These are phyloP conservation scores for Coemansia sp. DNA, from an alignment of 192 early-diverging fungal genomes.

Conservation along the genomic window DNA sequence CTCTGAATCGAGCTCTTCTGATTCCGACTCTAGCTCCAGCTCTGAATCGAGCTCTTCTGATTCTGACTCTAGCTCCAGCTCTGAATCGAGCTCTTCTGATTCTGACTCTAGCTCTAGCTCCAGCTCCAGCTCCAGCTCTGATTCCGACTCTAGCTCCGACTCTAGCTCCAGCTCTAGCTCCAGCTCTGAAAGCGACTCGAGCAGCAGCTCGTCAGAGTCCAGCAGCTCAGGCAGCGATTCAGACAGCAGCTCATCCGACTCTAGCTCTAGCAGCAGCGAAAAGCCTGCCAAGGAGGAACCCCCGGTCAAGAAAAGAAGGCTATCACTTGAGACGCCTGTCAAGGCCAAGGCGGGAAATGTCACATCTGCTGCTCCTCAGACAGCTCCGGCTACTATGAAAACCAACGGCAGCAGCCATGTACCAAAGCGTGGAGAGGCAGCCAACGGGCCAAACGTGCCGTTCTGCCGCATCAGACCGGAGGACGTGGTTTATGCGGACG, in stretches of 20 bases:
- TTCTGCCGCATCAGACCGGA: constrained; percentile 84
- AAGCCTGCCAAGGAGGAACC: neutral
- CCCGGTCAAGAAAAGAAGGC: constrained; percentile 52
- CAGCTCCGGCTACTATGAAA: constrained; percentile 6
- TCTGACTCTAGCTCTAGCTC: neutral
- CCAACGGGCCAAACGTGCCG: constrained; percentile 57
- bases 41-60: constrained; percentile 28
- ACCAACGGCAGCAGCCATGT: neutral
- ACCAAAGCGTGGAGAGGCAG: constrained; percentile 17
- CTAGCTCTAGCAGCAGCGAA: neutral
- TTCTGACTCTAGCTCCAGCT: constrained; percentile 8
- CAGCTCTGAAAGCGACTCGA: neutral
- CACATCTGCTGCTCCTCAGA: neutral
- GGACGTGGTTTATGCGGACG: constrained; percentile 77
- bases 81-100: too few relatives aligned
- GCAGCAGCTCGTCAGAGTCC: constrained; percentile 6
- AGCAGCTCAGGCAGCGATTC: constrained; percentile 21
- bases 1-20: constrained; percentile 19
- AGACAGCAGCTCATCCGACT: neutral
- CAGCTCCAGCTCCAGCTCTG: constrained; percentile 12
- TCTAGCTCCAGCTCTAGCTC: too few relatives aligned
- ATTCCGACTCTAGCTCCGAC: too few relatives aligned
- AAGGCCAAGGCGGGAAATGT: constrained; percentile 6
- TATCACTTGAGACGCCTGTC: constrained; percentile 27
- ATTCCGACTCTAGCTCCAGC: constrained; percentile 7